These are phyloP conservation scores for Solanum bulbocastanum DNA, from an alignment of 257 asterid species.

Conservation along the genomic window DNA sequence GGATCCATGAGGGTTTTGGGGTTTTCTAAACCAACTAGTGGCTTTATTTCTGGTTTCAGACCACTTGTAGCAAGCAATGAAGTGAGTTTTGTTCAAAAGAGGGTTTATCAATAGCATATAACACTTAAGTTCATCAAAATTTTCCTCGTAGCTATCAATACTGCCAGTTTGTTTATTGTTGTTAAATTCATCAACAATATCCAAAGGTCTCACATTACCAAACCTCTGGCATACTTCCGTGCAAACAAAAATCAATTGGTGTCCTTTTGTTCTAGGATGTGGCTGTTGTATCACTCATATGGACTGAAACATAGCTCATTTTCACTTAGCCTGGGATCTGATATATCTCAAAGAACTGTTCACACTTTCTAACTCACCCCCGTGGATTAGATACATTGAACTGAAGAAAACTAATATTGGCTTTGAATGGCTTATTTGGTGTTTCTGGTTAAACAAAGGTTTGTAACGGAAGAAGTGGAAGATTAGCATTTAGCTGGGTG, in stretches of 20 bases:
- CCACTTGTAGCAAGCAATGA: background rate
- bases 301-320: background rate
- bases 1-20: background rate
- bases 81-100: background rate
- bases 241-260: background rate
- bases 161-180: background rate
- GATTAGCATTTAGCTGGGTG: background rate
- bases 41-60: background rate
- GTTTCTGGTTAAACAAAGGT: background rate
- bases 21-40: background rate
- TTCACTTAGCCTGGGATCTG: background rate
- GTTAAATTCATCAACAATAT: background rate
- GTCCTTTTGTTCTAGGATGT: background rate
- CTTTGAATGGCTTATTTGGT: background rate
- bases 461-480: background rate
- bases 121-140: background rate
- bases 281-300: background rate
- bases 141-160: background rate
- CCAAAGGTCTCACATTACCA: background rate
- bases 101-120: background rate
- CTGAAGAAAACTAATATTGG: background rate
- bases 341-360: background rate
- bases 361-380: background rate
- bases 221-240: background rate
- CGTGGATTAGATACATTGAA: background rate